Base-by-base conservation (phyloP, 2,329 filamentous ascomycete genomes). In the Byssochlamys sp. region DNA sequence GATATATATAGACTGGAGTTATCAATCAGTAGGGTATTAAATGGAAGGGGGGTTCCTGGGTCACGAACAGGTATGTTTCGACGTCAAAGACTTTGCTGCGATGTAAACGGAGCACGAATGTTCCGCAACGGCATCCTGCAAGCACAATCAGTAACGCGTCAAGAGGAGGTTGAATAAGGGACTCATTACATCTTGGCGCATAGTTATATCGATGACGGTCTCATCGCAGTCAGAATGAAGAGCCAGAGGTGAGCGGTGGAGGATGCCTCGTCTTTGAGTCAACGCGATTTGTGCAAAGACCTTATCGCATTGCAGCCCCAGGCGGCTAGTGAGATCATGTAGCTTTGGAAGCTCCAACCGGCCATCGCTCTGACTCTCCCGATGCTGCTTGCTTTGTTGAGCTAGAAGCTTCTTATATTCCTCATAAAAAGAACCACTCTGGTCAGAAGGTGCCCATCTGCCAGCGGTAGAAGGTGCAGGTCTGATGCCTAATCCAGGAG, bases 271-370 rank as follows among this genome's bases (percentile, higher is more conserved):
- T 65, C 83, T 80, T 72, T 90, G 82, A 5, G 86, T 82, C 71
- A 87, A 82, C 60, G 89, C 84, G 68, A 91, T 84, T 58, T 85
- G 78, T 56, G 81, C 72, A 65, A 90, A 89, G 1, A 90, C 79
- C 6, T 72, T 72, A n/a, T 78, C 78, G 9, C 85, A 83, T 65
- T 85, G 84, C 2, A 71, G 70, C 0, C 78, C 77, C 14, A 90
- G 73, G 57, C 84, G 81, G 10, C 78, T 76, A 11, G 84, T 82
- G 50, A 91, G 70, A 55, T 88, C 84, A 53, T 82, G 81, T n/a
- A 90, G 73, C 57, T 83, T 81, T 0, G 84, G 80, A 14, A 87
- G 71, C 12, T 80, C 77, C 60, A 78, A 79, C 62, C 79, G 76
- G 58, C 77, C 74, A 0, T 76, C 78, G 0, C 67, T 70, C 54